These are phyloP conservation scores for Phlyctochytrium bullatum DNA, from an alignment of 192 early-diverging fungal species.

Conservation along the genomic window DNA sequence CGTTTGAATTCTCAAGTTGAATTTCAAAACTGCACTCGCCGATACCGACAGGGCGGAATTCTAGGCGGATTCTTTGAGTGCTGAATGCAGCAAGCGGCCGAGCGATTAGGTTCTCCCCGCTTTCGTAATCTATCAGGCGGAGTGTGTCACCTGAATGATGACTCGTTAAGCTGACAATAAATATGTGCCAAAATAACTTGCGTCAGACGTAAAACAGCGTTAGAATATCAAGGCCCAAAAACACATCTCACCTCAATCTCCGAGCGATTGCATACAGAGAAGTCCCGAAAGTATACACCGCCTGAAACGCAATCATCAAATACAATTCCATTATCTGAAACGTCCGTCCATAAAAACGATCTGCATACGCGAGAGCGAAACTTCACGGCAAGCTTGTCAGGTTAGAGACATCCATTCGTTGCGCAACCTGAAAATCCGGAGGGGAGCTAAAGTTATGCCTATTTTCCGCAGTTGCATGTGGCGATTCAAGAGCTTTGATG, in stretches of 20 bases:
- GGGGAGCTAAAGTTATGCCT: too few species aligned
- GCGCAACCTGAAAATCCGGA: constrained; percentile 29
- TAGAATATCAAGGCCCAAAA: too few species aligned
- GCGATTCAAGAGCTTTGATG: too few species aligned
- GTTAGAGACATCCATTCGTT: constrained; percentile 7
- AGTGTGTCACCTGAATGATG: constrained; percentile 60
- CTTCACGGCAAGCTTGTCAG: constrained; percentile 57
- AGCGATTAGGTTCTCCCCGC: constrained; percentile 41
- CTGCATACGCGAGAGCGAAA: constrained; percentile 83
- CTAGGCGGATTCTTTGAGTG: constrained; percentile 69
- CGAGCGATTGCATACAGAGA: constrained; percentile 79
- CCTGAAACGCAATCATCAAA: constrained; percentile 95
- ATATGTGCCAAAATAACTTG: constrained; percentile 70
- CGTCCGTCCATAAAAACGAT: constrained; percentile 89
- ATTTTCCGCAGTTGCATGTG: too few species aligned
- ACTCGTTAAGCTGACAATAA: constrained; percentile 65
- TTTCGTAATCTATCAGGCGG: constrained; percentile 73
- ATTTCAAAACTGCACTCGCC: constrained; percentile 92
- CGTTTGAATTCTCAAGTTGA: constrained; percentile 87
- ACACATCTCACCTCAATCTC: constrained; percentile 77
- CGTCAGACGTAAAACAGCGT: too few species aligned
- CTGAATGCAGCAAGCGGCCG: constrained; percentile 69
- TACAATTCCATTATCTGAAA: constrained; percentile 85
- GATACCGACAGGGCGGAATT: constrained; percentile 80
- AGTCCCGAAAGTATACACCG: constrained; percentile 84